These are phyloP conservation scores for Coccinonectria pachysandricola DNA, from an alignment of 2,329 filamentous ascomycete species.

Conservation along the genomic window DNA sequence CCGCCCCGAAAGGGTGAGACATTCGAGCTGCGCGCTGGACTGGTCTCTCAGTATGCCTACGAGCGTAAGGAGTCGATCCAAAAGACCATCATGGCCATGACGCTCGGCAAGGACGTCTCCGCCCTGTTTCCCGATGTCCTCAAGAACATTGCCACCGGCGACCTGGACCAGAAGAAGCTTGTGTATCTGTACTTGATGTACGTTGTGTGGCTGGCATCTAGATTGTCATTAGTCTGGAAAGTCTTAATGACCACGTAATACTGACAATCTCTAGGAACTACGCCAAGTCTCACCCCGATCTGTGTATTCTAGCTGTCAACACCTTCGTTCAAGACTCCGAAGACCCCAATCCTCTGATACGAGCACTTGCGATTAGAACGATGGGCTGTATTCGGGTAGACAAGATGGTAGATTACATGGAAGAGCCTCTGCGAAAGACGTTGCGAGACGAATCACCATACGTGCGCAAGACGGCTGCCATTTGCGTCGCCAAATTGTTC, in stretches of 20 bases:
- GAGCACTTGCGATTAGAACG: slow-evolving; percentile 89
- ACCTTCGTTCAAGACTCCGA: slow-evolving; percentile 99
- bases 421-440: slow-evolving; percentile 92
- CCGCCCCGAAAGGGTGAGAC: slow-evolving; percentile 94
- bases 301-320: slow-evolving; percentile 97
- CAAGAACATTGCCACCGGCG: slow-evolving; percentile 93
- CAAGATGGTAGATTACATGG: slow-evolving; percentile 99
- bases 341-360: slow-evolving; percentile 91
- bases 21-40: slow-evolving; percentile 86
- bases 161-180: slow-evolving; percentile 98
- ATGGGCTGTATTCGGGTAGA: slow-evolving; percentile 98
- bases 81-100: slow-evolving; percentile 99
- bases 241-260: no score
- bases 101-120: slow-evolving; percentile 94
- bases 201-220: no score
- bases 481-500: slow-evolving; percentile 96
- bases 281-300: slow-evolving; percentile 95
- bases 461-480: slow-evolving; percentile 93
- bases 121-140: slow-evolving; percentile 93
- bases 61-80: slow-evolving; percentile 98
- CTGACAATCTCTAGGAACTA: slow-evolving; percentile 65
- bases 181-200: slow-evolving; percentile 97
- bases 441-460: slow-evolving; percentile 95
- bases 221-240: no score
- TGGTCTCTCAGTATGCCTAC: slow-evolving; percentile 98